These are phyloP conservation scores for Eucalyptus polyanthemos DNA, from an alignment of 345 rosid genomes.

Conservation along the genomic window DNA sequence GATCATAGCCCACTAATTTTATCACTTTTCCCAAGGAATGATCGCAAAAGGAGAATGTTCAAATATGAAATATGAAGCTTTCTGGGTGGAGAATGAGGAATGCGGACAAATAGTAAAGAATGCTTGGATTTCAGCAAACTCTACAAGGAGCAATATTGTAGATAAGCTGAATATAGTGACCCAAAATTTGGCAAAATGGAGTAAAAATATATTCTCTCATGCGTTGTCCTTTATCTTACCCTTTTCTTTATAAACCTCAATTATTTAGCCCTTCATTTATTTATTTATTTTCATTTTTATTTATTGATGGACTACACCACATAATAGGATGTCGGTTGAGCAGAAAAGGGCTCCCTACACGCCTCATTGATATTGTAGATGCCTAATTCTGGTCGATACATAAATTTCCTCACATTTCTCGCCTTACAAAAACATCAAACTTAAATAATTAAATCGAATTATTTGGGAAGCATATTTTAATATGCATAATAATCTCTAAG, in stretches of 20 bases:
- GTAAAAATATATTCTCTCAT: no score
- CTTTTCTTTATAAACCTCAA: background rate
- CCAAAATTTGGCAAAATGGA: no score
- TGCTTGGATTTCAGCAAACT: no score
- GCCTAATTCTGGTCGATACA: background rate
- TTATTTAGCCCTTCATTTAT: background rate
- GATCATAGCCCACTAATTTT: no score
- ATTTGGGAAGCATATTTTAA: background rate
- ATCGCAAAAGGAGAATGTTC: no score
- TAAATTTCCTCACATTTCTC: background rate
- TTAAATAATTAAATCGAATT: no score
- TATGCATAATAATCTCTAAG: background rate
- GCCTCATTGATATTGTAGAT: background rate
- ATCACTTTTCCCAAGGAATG: no score
- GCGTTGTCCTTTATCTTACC: background rate
- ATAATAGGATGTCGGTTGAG: background rate
- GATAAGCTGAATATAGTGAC: no score
- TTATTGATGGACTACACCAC: fast-evolving
- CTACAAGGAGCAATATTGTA: no score
- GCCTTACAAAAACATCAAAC: background rate
- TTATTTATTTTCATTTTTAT: no score
- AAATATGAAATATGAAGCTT: fast-evolving
- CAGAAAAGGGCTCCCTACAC: background rate
- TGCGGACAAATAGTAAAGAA: fast-evolving
- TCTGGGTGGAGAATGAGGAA: fast-evolving